Conservation (phyloP, 2,329 filamentous ascomycete genomes). For the Geosmithia putterillii region DNA sequence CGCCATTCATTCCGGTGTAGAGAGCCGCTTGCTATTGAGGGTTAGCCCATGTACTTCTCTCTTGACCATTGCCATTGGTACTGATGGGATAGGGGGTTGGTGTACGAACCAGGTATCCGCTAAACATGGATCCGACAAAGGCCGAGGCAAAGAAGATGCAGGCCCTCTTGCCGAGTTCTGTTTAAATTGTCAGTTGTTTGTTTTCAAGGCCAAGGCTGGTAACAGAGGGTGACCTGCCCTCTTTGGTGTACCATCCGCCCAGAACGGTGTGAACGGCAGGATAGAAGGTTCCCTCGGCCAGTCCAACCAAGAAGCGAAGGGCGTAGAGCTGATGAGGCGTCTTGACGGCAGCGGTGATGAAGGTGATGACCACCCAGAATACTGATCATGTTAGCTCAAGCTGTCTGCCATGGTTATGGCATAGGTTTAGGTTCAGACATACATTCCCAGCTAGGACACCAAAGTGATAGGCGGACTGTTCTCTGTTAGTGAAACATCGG, state of each 20-base stretch:
- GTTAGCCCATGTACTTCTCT: background rate
- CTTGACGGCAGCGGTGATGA: background rate
- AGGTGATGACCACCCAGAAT: background rate
- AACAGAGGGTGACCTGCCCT: background rate
- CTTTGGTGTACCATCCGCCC: background rate
- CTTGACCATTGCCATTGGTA: background rate
- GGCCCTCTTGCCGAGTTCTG: background rate
- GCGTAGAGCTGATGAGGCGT: background rate
- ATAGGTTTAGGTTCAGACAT: background rate
- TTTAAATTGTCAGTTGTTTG: background rate
- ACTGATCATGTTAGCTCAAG: background rate
- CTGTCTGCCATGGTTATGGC: background rate
- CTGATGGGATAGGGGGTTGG: background rate
- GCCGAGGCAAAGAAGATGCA: background rate
- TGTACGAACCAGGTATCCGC: background rate
- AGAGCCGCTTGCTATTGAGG: background rate
- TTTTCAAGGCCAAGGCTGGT: background rate
- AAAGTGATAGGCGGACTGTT: background rate
- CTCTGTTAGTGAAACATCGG: background rate
- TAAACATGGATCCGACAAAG: background rate
- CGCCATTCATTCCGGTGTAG: background rate
- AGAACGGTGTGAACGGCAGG: background rate
- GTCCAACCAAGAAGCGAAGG: background rate
- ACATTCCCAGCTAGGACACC: conserved; percentile 1
- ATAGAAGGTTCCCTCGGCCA: background rate